phyloP scores from a whole-genome alignment of 306 rosid species.

The Abrus precatorius region DNA sequence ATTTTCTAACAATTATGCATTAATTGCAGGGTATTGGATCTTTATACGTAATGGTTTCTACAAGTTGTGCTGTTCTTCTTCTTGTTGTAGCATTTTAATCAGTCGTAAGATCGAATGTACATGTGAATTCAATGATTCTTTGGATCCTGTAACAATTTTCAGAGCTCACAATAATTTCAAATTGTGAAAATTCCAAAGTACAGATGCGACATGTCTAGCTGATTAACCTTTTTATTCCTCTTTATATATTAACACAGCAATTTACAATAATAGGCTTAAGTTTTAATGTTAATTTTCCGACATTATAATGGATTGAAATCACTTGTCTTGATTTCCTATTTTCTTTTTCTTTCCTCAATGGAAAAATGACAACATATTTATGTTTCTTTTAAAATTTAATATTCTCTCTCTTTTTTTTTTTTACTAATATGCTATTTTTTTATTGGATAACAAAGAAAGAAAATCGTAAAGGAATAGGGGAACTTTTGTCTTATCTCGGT shows the following conservation, averaged over 20 bases:
- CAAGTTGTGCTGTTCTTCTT: constrained; percentile 65
- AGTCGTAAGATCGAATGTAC: constrained; percentile 5
- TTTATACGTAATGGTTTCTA: constrained; percentile 59
- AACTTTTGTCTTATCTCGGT: no score
- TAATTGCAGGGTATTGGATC: constrained; percentile 64
- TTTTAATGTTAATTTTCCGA: constrained; percentile 21
- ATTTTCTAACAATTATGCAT: constrained; percentile 17
- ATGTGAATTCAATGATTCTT: constrained; percentile 26
- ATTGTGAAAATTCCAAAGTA: constrained; percentile 18
- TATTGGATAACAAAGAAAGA: no score
- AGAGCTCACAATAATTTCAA: constrained; percentile 21
- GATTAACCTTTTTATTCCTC: constrained; percentile 36
- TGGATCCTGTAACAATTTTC: constrained; percentile 50
- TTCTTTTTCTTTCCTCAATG: no score
- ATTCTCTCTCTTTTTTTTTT: neutral
- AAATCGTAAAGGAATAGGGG: no score
- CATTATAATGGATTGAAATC: neutral
- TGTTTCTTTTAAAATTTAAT: constrained; percentile 25
- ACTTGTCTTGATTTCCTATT: neutral
- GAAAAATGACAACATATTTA: neutral
- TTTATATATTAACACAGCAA: constrained; percentile 1
- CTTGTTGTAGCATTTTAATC: constrained; percentile 55
- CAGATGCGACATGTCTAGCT: constrained; percentile 34
- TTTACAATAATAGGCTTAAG: neutral
- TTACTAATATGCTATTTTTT: no score